Evolutionary conservation across 805 yeast species (phyloP).

Genomic region (Sugiyamaella lignohabitans): DNA sequence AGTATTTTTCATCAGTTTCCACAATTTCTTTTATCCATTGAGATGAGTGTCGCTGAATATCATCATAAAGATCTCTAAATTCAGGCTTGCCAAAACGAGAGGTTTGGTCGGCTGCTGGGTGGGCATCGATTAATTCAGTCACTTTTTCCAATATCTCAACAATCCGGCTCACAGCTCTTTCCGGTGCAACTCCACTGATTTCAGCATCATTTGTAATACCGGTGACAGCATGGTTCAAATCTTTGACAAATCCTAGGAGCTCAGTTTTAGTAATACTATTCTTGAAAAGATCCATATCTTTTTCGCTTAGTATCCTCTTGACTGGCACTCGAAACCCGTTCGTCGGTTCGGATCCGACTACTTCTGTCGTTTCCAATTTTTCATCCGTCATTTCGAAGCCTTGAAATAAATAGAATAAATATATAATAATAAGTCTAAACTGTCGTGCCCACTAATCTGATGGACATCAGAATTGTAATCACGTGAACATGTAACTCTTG

Average conservation of each 20-base stretch:
- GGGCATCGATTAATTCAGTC: slow-evolving; percentile 37
- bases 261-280: slow-evolving; percentile 43
- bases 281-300: slow-evolving; percentile 60
- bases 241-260: slow-evolving; percentile 48
- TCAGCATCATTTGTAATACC: slow-evolving; percentile 52
- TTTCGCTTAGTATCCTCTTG: slow-evolving; percentile 46
- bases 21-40: slow-evolving; percentile 14
- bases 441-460: no score
- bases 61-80: slow-evolving; percentile 77
- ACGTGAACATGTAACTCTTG: no score
- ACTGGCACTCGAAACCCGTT: slow-evolving; percentile 12
- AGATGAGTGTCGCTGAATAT: slow-evolving; percentile 34
- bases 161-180: slow-evolving; percentile 29
- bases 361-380: no score
- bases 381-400: no score
- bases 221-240: slow-evolving; percentile 55
- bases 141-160: slow-evolving; percentile 43
- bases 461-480: no score
- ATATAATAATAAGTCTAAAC: no score
- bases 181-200: slow-evolving; percentile 18
- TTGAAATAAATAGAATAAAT: no score
- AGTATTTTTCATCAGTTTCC: neutral
- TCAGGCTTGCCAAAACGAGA: slow-evolving; percentile 86
- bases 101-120: slow-evolving; percentile 65
- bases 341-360: no score